A percentile compares a stretch with the other conserved stretches of the same genome.
These are phyloP conservation scores for Rhynchosporium agropyri DNA, from an alignment of 2,329 filamentous ascomycete genomes.

Conservation along the genomic window DNA sequence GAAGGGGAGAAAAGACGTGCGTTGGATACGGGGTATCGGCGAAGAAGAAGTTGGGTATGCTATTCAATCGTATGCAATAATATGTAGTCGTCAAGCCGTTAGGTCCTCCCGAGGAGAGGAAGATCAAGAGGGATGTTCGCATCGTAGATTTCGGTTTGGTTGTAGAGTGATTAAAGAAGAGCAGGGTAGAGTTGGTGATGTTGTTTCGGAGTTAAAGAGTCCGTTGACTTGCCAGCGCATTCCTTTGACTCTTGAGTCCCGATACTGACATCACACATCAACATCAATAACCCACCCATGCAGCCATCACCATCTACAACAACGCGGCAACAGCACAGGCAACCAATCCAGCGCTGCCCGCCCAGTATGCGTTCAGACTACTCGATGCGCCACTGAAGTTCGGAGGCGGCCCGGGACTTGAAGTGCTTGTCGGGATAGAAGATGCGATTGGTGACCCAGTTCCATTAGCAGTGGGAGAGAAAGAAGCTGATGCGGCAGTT, in stretches of 20 bases:
- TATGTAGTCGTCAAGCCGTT: conserved; percentile 33
- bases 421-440: conserved; percentile 35
- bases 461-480: conserved; percentile 19
- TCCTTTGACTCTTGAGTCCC: conserved; percentile 13
- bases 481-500: conserved; percentile 36
- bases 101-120: conserved; percentile 25
- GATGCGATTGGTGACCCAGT: conserved; percentile 29
- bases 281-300: conserved; percentile 15
- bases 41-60: conserved; percentile 25
- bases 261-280: conserved; percentile 19
- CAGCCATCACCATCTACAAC: conserved; percentile 47
- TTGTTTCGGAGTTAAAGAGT: neutral
- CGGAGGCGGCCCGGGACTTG: conserved; percentile 37
- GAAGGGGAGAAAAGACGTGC: conserved; percentile 20
- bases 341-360: conserved; percentile 53
- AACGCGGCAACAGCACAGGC: conserved; percentile 55
- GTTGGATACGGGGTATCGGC: conserved; percentile 34
- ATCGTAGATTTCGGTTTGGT: conserved; percentile 28
- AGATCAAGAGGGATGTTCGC: conserved; percentile 33
- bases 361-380: conserved; percentile 47
- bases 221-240: neutral
- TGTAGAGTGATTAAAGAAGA: neutral
- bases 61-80: neutral
- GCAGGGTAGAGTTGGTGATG: neutral
- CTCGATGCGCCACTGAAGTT: conserved; percentile 49